Evolutionary conservation across 2,329 filamentous ascomycete species (phyloP), one percentile per base, ranked within the genome.

Genomic region (Ophiocordyceps unilateralis): DNA sequence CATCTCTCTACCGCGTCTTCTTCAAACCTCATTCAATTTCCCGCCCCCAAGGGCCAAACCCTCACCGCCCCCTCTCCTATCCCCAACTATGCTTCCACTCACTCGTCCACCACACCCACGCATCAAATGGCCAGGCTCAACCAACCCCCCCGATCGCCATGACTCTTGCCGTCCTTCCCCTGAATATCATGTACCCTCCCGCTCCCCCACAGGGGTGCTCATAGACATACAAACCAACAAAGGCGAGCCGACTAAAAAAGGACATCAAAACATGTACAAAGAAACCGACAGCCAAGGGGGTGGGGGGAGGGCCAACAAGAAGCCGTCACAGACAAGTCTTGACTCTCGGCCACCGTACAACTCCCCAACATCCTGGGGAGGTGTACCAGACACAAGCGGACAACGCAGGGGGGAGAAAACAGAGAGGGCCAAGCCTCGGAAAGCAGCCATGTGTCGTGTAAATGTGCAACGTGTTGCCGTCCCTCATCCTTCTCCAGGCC

Each of bases 391-490:
- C 6, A 32, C 6, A n/a, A 32, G 12, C 11, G 12, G 15, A n/a
- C 6, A 36, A 36, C 1, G n/a, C 5, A n/a, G 17, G 19, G 10
- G 17, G 19, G 10, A 36, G 11, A 36, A 20, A 15, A 15, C 8
- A 5, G 15, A n/a, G 7, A 7, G 8, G 32, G 32, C n/a, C n/a
- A 19, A 11, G 8, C 32, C 17, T 19, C 17, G n/a, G n/a, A 4
- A n/a, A n/a, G n/a, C n/a, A n/a, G n/a, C n/a, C n/a, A n/a, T n/a
- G n/a, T n/a, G n/a, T n/a, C n/a, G n/a, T n/a, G n/a, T n/a, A n/a
- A n/a, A 11, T 20, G 1, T 19, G 32, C n/a, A 10, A 17, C 10
- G 41, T 62, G 8, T 11, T 23, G 37, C 22, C 34, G 34, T 15
- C 19, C 17, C 17, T 19, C n/a, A 36, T 36, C 2, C 32, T 36